These are phyloP conservation scores for Glomus cerebriforme DNA, from an alignment of 192 early-diverging fungal species.

Conservation along the genomic window DNA sequence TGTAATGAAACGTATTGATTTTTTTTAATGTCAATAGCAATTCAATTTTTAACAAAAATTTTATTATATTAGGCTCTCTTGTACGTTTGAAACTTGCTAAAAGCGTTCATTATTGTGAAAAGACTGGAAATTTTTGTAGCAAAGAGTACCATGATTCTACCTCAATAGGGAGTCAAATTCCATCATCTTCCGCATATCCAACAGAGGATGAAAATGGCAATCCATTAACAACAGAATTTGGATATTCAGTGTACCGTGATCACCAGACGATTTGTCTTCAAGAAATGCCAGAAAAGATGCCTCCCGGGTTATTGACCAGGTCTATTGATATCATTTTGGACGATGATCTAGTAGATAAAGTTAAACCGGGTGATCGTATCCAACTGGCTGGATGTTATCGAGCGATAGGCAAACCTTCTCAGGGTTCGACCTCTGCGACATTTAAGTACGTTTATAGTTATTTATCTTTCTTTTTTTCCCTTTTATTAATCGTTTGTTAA, in stretches of 20 bases:
- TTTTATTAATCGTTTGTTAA: background rate
- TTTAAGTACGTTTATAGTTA: constrained; percentile 62
- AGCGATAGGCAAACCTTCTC: constrained; percentile 78
- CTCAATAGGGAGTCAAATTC: constrained; percentile 65
- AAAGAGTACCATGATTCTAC: constrained; percentile 89
- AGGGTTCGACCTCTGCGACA: constrained; percentile 73
- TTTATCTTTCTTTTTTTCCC: background rate
- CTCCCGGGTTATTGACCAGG: constrained; percentile 89
- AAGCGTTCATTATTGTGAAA: constrained; percentile 92
- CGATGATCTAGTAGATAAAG: constrained; percentile 92
- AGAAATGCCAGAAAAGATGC: constrained; percentile 99
- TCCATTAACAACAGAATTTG: constrained; percentile 90
- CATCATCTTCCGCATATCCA: constrained; percentile 84
- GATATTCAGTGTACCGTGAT: constrained; percentile 85
- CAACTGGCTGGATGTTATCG: constrained; percentile 92
- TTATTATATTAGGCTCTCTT: constrained; percentile 68
- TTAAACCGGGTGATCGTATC: constrained; percentile 97
- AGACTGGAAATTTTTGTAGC: constrained; percentile 76
- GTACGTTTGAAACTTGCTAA: constrained; percentile 93
- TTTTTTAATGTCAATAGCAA: too few species aligned
- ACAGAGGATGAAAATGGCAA: constrained; percentile 95
- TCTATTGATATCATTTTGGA: constrained; percentile 94
- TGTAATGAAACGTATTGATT: too few species aligned
- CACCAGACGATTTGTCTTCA: constrained; percentile 93
- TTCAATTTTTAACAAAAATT: background rate